phyloP scores from a whole-genome alignment of 768 basidiomycete species.

The Pleurotus pulmonarius region DNA sequence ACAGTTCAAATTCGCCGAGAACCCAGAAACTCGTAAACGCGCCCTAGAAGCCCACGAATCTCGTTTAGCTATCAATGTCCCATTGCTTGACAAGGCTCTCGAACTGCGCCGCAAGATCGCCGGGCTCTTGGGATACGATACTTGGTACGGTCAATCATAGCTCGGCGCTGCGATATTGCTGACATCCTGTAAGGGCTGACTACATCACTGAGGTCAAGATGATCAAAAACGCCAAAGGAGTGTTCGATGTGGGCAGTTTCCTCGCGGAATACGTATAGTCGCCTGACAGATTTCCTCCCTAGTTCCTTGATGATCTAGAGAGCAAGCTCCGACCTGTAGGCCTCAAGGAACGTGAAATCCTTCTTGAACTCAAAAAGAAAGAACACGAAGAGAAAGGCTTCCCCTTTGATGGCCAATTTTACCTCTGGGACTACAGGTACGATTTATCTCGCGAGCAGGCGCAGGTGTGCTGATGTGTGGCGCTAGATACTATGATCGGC shows the following conservation, averaged over 20 bases:
- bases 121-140: slow-evolving; percentile 64
- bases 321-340: slow-evolving; percentile 71
- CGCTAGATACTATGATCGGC: slow-evolving; percentile 45
- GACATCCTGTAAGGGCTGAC: slow-evolving; percentile 50
- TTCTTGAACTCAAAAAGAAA: slow-evolving; percentile 72
- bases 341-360: slow-evolving; percentile 56
- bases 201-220: slow-evolving; percentile 84
- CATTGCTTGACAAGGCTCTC: slow-evolving; percentile 63
- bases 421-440: slow-evolving; percentile 84
- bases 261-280: too few relatives aligned
- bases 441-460: not conserved
- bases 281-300: not conserved
- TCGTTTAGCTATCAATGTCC: slow-evolving; percentile 66
- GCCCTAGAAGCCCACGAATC: slow-evolving; percentile 69
- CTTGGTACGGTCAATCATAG: slow-evolving; percentile 39
- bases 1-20: slow-evolving; percentile 79
- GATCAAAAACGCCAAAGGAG: slow-evolving; percentile 67
- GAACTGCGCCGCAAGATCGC: slow-evolving; percentile 70
- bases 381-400: slow-evolving; percentile 59
- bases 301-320: slow-evolving; percentile 81
- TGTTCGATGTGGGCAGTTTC: slow-evolving; percentile 41
- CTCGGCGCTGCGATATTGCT: not conserved
- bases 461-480: not conserved
- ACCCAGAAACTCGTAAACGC: slow-evolving; percentile 60
- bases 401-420: slow-evolving; percentile 70